Evolutionary conservation across 306 rosid genomes (phyloP).

Genomic region (barrel medic (Medicago truncatula)): DNA sequence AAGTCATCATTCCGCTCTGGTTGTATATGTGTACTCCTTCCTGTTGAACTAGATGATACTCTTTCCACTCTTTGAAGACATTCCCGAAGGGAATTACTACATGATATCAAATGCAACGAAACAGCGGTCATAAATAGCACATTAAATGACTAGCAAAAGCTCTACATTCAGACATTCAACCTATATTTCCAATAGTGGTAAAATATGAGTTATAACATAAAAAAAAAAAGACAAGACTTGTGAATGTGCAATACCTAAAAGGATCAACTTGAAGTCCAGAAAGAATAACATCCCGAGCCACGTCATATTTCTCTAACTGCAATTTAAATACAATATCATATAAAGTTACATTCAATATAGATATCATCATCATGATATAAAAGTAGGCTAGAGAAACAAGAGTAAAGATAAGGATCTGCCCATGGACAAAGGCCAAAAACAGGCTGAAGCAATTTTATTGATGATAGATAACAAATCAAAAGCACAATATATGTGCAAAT

Average conservation of each 20-base stretch:
- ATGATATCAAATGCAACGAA: slow-evolving; percentile 52
- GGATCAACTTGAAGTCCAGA: slow-evolving; percentile 92
- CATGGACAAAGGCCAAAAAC: slow-evolving; percentile 29
- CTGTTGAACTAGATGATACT: slow-evolving; percentile 47
- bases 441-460: slow-evolving; percentile 19
- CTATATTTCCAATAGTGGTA: slow-evolving; percentile 17
- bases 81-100: slow-evolving; percentile 71
- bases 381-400: slow-evolving; percentile 32
- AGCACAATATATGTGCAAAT: slow-evolving; percentile 9
- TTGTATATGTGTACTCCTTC: slow-evolving; percentile 55
- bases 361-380: slow-evolving; percentile 30
- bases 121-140: slow-evolving; percentile 28
- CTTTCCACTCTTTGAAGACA: slow-evolving; percentile 75
- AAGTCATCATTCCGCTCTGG: slow-evolving; percentile 85
- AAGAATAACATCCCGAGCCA: slow-evolving; percentile 84
- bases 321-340: slow-evolving; percentile 39
- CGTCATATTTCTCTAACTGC: slow-evolving; percentile 89
- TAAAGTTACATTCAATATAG: slow-evolving; percentile 24
- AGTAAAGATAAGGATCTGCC: slow-evolving; percentile 3
- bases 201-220: slow-evolving; percentile 5
- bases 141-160: slow-evolving; percentile 37
- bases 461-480: slow-evolving; percentile 9
- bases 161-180: slow-evolving; percentile 33
- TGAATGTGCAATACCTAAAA: slow-evolving; percentile 63
- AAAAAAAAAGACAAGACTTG: slow-evolving; percentile 1